Evolutionary conservation across 2,329 filamentous ascomycete genomes (phyloP), one percentile per base, ranked within the genome.

Genomic region (Sporothrix humicola): DNA sequence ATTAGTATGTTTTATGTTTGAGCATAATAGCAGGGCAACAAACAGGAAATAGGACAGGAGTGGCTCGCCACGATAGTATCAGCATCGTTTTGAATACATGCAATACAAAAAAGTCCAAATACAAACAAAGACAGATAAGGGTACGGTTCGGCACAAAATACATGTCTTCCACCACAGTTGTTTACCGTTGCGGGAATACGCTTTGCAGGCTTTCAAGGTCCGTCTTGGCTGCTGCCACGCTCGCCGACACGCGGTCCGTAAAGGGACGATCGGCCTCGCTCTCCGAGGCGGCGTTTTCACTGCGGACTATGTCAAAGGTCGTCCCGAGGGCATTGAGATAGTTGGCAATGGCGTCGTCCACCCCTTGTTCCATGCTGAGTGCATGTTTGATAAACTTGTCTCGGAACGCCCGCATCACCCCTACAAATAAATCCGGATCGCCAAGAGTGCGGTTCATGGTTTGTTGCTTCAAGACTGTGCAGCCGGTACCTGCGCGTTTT

Each of bases 281-380:
- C 58, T 61, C 58, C 58, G 7, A n/a, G 58, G 58, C 12, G 12
- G 58, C 58, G 26, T 61, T 61, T 9, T 61, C 58, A 2, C 13
- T 42, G 26, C 58, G 58, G 58, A 61, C 13, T n/a, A 61, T 61
- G 58, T 61, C 58, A n/a, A 61, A 61, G 12, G 58, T 42, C 58
- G 13, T n/a, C 15, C 58, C 2, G 58, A 61, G 2, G 58, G 13
- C 58, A n/a, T 37, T n/a, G 2, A 61, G 58, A n/a, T 61, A 61
- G 13, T 61, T n/a, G 56, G 23, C 23, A 15, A 59, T 59, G 23
- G 54, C 54, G 54, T 20, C 54, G 20, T 59, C 9, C 56, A 59
- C 56, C 9, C 13, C 56, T 31, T 31, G 56, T 31, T 59, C 58
- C 12, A 61, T 4, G 58, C 26, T 37, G 13, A 17, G 26, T 61